Evolutionary conservation across 345 rosid species (phyloP), one percentile per base, ranked within the genome.

Genomic region (Sonneratia caseolaris): DNA sequence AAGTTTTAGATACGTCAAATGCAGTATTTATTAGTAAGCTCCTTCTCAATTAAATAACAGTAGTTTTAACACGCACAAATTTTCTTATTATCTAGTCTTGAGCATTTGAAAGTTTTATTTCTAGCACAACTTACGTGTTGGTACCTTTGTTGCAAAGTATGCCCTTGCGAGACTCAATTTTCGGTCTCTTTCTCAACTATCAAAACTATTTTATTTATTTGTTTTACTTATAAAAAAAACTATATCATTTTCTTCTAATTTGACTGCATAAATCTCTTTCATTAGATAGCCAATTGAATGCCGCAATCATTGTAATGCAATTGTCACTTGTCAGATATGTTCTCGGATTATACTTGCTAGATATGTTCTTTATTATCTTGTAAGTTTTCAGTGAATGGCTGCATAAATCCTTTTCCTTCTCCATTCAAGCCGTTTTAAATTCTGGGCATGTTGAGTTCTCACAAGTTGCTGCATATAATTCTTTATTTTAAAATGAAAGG

Each of bases 81-180:
- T 91, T 79, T 94, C 97, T 27, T 93, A 96, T 64, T 97, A 94
- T 78, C 73, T 94, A 79, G 59, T 90, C 76, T 69, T 91, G 72
- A 80, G 85, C 76, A 86, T 94, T 68, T 96, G 95, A 51, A 87
- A 82, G 82, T 77, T 79, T 49, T 92, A 93, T 76, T 94, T 94
- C 76, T 91, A 91, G 86, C 97, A 94, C 84, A 94, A 94, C 80
- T 83, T 74, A 32, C 97, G 91, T 73, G 93, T 82, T 66, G 97
- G 97, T 78, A 91, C 91, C 74, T 90, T 94, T 91, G 93, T 94
- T 65, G 81, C 92, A 97, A 94, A 96, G 98, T 94, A 88, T 55
- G 75, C 68, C 53, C 73, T 37, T 47, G 55, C 24, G 14, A 66
- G 69, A 74, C 71, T 37, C 22, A 70, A 35, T 55, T 51, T 51